These are phyloP conservation scores for Petunia hybrid DNA, from an alignment of 305 asterid species.

Conservation along the genomic window DNA sequence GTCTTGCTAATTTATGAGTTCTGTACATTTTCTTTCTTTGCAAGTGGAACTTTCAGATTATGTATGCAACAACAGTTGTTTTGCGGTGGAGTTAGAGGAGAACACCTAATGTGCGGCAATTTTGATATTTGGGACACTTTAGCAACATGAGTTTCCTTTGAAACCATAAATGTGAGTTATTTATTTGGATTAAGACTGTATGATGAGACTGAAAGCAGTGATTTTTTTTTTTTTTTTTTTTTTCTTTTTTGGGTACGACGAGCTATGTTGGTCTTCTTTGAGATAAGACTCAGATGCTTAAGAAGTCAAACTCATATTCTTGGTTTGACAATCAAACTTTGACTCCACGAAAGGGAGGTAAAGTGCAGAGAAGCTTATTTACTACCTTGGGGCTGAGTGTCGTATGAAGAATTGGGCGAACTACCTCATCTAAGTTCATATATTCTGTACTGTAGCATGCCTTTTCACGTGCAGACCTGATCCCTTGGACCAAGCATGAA, in stretches of 20 bases:
- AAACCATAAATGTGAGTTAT: background rate
- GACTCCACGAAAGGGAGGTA: background rate
- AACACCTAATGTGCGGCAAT: background rate
- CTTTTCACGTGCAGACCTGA: background rate
- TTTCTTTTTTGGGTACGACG: too few species aligned
- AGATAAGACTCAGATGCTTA: too few species aligned
- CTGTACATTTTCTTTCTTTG: constrained; percentile 11
- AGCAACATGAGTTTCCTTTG: background rate
- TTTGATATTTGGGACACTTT: background rate
- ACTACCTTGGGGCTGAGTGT: background rate
- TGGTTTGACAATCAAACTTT: background rate
- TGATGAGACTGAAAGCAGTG: background rate
- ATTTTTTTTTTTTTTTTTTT: background rate
- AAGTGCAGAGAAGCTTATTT: background rate
- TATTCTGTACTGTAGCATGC: background rate
- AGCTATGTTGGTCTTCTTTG: too few species aligned
- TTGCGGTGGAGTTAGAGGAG: background rate
- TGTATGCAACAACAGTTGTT: background rate
- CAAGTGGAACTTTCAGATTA: background rate
- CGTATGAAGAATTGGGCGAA: background rate
- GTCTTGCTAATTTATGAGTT: background rate
- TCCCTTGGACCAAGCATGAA: background rate
- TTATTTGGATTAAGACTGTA: background rate
- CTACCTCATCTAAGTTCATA: background rate
- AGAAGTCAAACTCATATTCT: too few species aligned